phyloP scores from a whole-genome alignment of 345 rosid species.

The Isatis tinctoria region DNA sequence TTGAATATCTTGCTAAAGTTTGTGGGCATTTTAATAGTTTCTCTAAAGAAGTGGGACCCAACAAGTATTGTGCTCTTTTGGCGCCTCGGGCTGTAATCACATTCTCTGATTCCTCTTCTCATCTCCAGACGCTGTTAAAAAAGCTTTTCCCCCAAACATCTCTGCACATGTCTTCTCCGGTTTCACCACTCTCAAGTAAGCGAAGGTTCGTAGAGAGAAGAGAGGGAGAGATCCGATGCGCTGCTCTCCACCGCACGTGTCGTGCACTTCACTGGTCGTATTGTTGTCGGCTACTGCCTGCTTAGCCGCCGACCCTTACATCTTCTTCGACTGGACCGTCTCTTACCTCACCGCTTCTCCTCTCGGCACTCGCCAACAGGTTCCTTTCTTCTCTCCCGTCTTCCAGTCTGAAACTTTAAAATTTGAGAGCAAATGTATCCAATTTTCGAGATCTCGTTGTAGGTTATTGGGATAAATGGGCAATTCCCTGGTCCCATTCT shows the following conservation, averaged over 20 bases:
- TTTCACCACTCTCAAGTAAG: background rate
- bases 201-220: background rate
- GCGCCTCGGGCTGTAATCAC: constrained; percentile 26
- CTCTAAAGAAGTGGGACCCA: constrained; percentile 22
- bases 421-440: background rate
- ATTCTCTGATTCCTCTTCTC: background rate
- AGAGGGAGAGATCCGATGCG: constrained; percentile 41
- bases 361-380: constrained; percentile 74
- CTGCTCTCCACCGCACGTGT: constrained; percentile 7
- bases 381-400: constrained; percentile 5
- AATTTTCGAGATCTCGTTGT: constrained; percentile 7
- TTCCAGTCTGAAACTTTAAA: background rate
- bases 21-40: background rate
- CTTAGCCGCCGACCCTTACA: constrained; percentile 69
- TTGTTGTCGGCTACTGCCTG: constrained; percentile 28
- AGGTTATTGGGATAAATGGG: constrained; percentile 73
- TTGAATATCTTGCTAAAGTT: background rate
- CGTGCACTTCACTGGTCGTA: constrained; percentile 17
- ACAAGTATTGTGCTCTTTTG: constrained; percentile 21
- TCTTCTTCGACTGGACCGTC: constrained; percentile 83
- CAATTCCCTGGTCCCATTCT: constrained; percentile 72
- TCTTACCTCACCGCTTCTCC: constrained; percentile 70
- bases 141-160: background rate
- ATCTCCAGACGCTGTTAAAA: constrained; percentile 9
- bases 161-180: constrained; percentile 9